phyloP scores from a whole-genome alignment of 345 rosid species.

The Eucalyptus guilfoylei region DNA sequence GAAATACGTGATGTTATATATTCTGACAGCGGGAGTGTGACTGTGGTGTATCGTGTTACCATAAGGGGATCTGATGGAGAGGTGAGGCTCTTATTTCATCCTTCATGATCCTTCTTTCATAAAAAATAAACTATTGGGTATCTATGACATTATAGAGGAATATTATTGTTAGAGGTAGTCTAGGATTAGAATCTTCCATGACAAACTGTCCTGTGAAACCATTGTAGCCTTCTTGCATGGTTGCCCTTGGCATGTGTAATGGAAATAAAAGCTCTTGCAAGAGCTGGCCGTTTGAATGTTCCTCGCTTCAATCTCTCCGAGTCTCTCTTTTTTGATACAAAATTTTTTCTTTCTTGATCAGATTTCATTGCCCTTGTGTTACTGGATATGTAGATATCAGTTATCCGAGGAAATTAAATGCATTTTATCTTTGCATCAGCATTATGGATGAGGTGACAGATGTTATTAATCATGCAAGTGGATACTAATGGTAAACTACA shows the following conservation, averaged over 20 bases:
- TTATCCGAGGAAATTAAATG: not conserved
- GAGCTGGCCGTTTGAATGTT: not conserved
- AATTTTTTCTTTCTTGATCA: not conserved
- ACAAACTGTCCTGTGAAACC: not conserved
- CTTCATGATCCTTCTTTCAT: not conserved
- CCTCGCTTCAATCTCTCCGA: not conserved
- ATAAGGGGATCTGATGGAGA: constrained; percentile 96
- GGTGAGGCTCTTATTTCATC: constrained; percentile 26
- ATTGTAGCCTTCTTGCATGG: not conserved
- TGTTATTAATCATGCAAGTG: not conserved
- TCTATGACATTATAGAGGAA: not conserved
- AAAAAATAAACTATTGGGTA: not conserved
- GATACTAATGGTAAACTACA: not conserved
- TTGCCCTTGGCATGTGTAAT: not conserved
- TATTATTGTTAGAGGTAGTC: not conserved
- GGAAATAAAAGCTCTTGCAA: not conserved
- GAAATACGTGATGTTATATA: constrained; percentile 96
- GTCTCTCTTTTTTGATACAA: not conserved
- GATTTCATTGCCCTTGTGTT: not conserved
- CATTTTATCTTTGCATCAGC: not conserved
- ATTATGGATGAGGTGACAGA: not conserved
- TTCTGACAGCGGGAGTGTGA: constrained; percentile 76
- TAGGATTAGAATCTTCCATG: not conserved
- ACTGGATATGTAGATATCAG: not conserved
- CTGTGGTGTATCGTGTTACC: constrained; percentile 92